These are phyloP conservation scores for Annona squamosa DNA, from an alignment of 164 flowering plant genomes.

Conservation along the genomic window DNA sequence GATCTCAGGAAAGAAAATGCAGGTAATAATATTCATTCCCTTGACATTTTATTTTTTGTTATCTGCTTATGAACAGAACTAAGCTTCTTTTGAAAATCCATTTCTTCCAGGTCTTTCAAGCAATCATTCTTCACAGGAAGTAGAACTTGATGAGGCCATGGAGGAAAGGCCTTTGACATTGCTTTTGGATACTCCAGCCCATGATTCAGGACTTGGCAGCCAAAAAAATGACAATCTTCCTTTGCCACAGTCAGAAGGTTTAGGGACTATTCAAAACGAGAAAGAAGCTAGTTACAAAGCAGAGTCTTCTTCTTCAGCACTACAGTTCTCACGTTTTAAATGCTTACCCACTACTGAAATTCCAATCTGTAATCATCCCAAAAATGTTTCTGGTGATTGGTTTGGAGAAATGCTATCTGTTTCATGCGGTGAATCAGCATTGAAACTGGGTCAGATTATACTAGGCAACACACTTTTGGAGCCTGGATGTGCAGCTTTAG, in stretches of 20 bases:
- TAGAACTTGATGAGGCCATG: slow-evolving; percentile 13
- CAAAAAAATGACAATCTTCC: neutral
- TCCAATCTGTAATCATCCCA: neutral
- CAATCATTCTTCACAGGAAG: slow-evolving; percentile 4
- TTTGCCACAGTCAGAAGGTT: neutral
- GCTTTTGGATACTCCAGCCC: slow-evolving; percentile 3
- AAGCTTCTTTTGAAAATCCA: neutral
- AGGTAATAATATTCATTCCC: slow-evolving; percentile 20
- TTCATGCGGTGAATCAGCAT: slow-evolving; percentile 6
- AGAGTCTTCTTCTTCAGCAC: neutral
- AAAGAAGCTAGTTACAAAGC: neutral
- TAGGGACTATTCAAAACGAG: neutral
- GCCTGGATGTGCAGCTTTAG: slow-evolving; percentile 1
- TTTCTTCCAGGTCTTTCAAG: slow-evolving; percentile 25
- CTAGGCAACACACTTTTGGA: neutral
- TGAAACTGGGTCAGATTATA: slow-evolving; percentile 1
- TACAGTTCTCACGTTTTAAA: neutral
- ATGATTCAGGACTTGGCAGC: neutral
- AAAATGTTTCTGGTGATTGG: neutral
- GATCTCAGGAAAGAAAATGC: slow-evolving; percentile 30
- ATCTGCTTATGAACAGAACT: neutral
- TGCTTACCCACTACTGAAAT: neutral
- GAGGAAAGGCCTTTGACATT: slow-evolving; percentile 14
- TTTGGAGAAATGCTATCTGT: neutral
- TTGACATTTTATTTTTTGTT: neutral